Conservation (phyloP, 176 grass and related monocot genomes). For the Dendrocalamus sinicus region DNA sequence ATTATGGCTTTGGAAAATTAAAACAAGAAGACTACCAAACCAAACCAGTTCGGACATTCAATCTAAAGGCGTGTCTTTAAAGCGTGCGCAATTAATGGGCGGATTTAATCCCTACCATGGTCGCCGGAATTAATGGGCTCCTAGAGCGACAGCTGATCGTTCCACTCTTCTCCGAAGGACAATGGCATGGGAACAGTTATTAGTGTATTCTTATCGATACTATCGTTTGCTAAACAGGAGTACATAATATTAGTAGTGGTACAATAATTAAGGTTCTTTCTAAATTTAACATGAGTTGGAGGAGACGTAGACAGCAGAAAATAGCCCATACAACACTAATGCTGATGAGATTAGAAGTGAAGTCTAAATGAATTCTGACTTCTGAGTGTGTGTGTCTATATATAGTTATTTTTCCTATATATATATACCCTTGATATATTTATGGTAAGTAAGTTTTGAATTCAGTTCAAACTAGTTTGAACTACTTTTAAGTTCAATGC, state of each 20-base stretch:
- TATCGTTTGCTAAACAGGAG: neutral
- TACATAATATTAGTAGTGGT: neutral
- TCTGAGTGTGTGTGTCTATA: too few species aligned
- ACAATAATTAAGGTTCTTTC: neutral
- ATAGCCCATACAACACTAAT: neutral
- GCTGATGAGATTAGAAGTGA: neutral
- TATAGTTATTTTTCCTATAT: too few species aligned
- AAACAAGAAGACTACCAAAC: slow-evolving; percentile 19
- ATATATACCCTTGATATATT: too few species aligned
- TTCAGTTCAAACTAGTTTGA: too few species aligned
- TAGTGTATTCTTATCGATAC: neutral
- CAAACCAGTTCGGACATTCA: slow-evolving; percentile 35
- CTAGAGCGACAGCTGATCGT: neutral
- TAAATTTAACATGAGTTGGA: neutral
- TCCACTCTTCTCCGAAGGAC: neutral
- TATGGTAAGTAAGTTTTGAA: too few species aligned
- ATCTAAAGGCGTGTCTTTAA: slow-evolving; percentile 36
- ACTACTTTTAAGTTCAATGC: too few species aligned
- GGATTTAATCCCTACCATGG: slow-evolving; percentile 14
- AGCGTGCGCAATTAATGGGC: slow-evolving; percentile 28
- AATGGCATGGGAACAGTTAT: neutral
- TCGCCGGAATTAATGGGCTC: slow-evolving; percentile 1
- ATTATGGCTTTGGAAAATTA: slow-evolving; percentile 36
- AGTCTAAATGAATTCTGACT: too few species aligned
- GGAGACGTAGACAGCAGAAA: neutral